phyloP scores from a whole-genome alignment of 805 yeast genomes.

The Babjeviella inositovora region DNA sequence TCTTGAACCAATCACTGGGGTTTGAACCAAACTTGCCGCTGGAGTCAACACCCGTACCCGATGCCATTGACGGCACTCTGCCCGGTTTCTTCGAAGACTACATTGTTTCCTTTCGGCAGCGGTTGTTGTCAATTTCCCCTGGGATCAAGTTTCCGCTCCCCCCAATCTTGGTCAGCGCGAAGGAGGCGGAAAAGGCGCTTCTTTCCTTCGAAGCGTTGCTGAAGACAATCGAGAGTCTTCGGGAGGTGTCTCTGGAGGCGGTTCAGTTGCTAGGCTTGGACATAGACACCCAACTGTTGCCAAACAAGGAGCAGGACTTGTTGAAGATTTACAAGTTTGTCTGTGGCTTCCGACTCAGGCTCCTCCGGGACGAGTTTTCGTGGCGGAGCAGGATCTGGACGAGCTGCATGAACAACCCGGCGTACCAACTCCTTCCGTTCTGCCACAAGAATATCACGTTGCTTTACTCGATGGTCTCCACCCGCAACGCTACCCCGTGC shows the following conservation, averaged over 20 bases:
- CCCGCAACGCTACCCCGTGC: conserved; percentile 81
- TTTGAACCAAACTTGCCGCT: conserved; percentile 3
- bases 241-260: neutral
- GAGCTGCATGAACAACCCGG: conserved; percentile 15
- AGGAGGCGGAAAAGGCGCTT: conserved; percentile 30
- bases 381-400: conserved; percentile 25
- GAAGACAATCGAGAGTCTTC: too few species aligned
- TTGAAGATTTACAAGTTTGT: conserved; percentile 16
- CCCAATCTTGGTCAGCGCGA: conserved; percentile 32
- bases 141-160: conserved; percentile 67
- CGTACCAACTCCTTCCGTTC: conserved; percentile 22
- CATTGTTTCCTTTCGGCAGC: conserved; percentile 19
- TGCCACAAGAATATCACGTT: conserved; percentile 68
- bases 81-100: conserved; percentile 10
- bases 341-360: conserved; percentile 9
- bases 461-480: conserved; percentile 68
- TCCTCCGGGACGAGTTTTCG: conserved; percentile 11
- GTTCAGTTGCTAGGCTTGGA: neutral
- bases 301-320: conserved; percentile 17
- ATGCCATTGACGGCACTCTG: too few species aligned
- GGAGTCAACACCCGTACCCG: too few species aligned
- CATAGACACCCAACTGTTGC: conserved; percentile 11
- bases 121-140: conserved; percentile 73
- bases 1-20: neutral
- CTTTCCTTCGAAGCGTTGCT: too few species aligned